These are phyloP conservation scores for Cryptococcus sp. DNA, from an alignment of 1,284 basidiomycete species.

Conservation along the genomic window DNA sequence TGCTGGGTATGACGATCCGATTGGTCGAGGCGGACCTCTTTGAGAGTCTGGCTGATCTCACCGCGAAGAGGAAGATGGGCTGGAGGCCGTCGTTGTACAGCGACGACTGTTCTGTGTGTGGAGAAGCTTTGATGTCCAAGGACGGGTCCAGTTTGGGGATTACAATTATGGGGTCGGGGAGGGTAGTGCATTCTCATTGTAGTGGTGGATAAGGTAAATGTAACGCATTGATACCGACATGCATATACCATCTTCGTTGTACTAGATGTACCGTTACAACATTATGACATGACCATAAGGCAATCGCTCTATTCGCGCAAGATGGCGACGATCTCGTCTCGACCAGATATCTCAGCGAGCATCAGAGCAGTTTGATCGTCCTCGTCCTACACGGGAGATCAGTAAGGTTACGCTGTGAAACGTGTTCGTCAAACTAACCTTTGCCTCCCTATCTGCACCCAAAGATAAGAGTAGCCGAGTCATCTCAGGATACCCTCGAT, in stretches of 20 bases:
- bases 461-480: conserved; percentile 65
- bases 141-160: background rate
- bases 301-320: conserved; percentile 8
- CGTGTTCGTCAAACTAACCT: conserved; percentile 56
- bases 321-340: conserved; percentile 32
- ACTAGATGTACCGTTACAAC: background rate
- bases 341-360: conserved; percentile 32
- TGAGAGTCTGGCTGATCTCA: conserved; percentile 62
- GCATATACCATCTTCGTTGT: background rate
- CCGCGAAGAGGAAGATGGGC: conserved; percentile 45
- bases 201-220: background rate
- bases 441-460: conserved; percentile 65
- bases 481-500: conserved; percentile 67
- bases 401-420: background rate
- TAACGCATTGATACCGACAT: conserved; percentile 1
- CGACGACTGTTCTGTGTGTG: background rate
- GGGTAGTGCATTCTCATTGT: background rate
- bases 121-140: background rate
- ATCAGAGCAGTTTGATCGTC: conserved; percentile 43
- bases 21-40: conserved; percentile 82
- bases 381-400: conserved; percentile 37
- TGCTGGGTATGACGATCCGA: conserved; percentile 83
- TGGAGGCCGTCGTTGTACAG: conserved; percentile 39
- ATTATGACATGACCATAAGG: background rate
- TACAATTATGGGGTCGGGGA: background rate